A percentile compares a stretch with the other conserved stretches of the same genome.
Conservation (phyloP, 805 yeast species). For the Kodamaea kaohsiungensis region DNA sequence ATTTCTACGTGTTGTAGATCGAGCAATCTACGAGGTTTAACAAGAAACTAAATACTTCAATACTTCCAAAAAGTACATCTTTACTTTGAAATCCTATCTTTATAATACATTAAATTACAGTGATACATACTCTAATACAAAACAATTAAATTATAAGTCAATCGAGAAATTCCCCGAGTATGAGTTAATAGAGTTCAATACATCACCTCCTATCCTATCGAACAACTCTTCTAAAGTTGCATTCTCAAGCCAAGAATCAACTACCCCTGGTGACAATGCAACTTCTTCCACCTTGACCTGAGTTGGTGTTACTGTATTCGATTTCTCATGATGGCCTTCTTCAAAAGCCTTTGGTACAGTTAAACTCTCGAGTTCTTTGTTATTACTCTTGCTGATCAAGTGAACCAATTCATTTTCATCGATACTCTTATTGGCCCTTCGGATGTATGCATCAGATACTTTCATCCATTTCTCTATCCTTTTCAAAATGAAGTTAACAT, state of each 20-base stretch:
- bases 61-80: too few relatives aligned
- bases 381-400: conserved; percentile 31
- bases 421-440: not conserved
- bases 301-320: conserved; percentile 16
- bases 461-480: conserved; percentile 32
- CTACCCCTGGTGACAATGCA: conserved; percentile 8
- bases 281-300: not conserved
- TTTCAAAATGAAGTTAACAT: conserved; percentile 23
- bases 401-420: conserved; percentile 21
- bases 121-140: too few relatives aligned
- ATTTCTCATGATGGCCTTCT: conserved; percentile 22
- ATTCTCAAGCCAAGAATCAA: conserved; percentile 15
- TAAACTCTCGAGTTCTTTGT: conserved; percentile 32
- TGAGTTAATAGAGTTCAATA: not conserved
- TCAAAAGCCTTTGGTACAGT: conserved; percentile 30
- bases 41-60: too few relatives aligned
- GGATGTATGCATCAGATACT: conserved; percentile 18
- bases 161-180: not conserved
- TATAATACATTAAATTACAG: not conserved
- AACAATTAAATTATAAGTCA: not conserved
- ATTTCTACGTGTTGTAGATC: too few relatives aligned
- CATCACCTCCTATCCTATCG: not conserved
- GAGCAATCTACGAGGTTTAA: too few relatives aligned
- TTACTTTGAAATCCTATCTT: too few relatives aligned
- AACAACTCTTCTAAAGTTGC: conserved; percentile 3